Percentiles rank a stretch among this genome's conserved stretches.
phyloP scores from a whole-genome alignment of 371 early-diverging fungal genomes.

The Mortierella polycephala region DNA sequence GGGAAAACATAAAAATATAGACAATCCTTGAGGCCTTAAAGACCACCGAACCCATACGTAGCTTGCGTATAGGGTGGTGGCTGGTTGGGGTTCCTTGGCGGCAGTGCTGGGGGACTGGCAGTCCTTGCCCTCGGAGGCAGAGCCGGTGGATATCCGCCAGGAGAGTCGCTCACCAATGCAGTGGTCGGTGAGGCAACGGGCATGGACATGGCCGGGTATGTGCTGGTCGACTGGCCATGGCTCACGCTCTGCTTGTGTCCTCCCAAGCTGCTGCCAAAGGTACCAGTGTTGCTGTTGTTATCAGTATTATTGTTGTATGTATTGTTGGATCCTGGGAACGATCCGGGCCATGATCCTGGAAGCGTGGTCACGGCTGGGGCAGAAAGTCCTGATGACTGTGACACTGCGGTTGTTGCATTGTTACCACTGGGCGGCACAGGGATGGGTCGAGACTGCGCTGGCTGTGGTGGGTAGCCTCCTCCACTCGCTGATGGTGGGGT shows the following conservation, averaged over 20 bases:
- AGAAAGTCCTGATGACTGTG: not conserved
- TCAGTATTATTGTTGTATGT: not conserved
- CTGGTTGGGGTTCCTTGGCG: constrained; percentile 20
- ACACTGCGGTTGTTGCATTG: constrained; percentile 1
- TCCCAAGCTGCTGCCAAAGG: not conserved
- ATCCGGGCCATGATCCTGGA: constrained; percentile 22
- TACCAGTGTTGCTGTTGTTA: not conserved
- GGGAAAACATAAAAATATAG: not conserved
- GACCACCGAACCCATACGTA: constrained; percentile 1
- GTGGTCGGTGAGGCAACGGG: not conserved
- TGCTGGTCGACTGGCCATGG: constrained; percentile 16
- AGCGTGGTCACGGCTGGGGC: not conserved
- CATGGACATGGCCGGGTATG: constrained; percentile 6
- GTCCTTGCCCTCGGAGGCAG: constrained; percentile 11
- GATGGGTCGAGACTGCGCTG: not conserved
- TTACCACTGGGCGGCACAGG: not conserved
- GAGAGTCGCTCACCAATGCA: not conserved
- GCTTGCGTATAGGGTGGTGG: constrained; percentile 12
- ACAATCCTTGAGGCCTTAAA: no score
- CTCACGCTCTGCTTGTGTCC: constrained; percentile 29
- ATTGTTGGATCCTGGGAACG: constrained; percentile 1
- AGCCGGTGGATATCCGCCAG: constrained; percentile 13
- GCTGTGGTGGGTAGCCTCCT: constrained; percentile 12
- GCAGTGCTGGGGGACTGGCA: constrained; percentile 29
- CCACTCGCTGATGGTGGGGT: constrained; percentile 9